Conservation (phyloP, 2,329 filamentous ascomycete species). For the Parasarocladium wereldwijsianum region DNA sequence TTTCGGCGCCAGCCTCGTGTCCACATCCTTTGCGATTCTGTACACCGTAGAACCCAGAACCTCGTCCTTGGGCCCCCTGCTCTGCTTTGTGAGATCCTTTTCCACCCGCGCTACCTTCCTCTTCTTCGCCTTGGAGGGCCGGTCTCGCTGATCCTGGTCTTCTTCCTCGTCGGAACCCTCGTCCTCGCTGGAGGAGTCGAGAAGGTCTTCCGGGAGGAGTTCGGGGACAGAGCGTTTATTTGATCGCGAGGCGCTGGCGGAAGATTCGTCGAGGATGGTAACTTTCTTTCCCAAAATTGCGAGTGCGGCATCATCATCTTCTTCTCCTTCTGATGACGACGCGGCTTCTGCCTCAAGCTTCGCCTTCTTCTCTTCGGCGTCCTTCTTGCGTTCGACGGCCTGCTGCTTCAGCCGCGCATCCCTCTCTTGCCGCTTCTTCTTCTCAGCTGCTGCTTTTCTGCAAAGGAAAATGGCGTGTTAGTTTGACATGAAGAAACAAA, state of each 20-base stretch:
- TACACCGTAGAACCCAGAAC: conserved; percentile 39
- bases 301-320: conserved; percentile 8
- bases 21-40: conserved; percentile 29
- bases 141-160: conserved; percentile 23
- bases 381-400: conserved; percentile 32
- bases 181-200: conserved; percentile 49
- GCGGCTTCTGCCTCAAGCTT: conserved; percentile 10
- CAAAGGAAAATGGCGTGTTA: neutral
- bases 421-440: conserved; percentile 40
- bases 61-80: conserved; percentile 28
- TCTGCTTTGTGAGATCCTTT: conserved; percentile 20
- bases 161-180: conserved; percentile 74
- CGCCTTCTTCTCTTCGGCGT: conserved; percentile 12
- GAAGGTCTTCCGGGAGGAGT: conserved; percentile 38
- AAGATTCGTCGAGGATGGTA: conserved; percentile 1
- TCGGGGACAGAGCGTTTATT: conserved; percentile 24
- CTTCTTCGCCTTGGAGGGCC: conserved; percentile 16
- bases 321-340: conserved; percentile 8
- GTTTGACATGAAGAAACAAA: conserved; percentile 4
- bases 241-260: neutral
- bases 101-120: conserved; percentile 28
- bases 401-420: conserved; percentile 40
- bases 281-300: conserved; percentile 2
- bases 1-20: conserved; percentile 33
- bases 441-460: conserved; percentile 25